Conservation (phyloP, 1,284 basidiomycete species). For the Erythrobasidium hasegawianum region DNA sequence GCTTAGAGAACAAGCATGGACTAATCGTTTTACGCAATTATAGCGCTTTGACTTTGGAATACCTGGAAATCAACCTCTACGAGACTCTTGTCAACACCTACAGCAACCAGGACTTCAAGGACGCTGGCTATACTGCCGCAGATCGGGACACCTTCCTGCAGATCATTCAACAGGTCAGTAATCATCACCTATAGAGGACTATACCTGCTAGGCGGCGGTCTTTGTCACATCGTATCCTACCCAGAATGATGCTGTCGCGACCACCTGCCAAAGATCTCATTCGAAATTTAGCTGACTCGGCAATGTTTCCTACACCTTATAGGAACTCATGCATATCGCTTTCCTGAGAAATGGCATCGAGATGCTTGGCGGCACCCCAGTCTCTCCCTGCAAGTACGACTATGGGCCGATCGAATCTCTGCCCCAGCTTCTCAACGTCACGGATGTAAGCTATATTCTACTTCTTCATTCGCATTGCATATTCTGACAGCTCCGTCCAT, state of each 20-base stretch:
- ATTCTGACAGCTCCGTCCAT: too few relatives aligned
- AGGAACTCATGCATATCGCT: too few relatives aligned
- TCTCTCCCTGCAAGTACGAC: constrained; percentile 24
- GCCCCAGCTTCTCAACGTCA: constrained; percentile 15
- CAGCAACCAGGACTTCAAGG: constrained; percentile 13
- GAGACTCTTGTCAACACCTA: constrained; percentile 20
- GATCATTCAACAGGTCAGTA: constrained; percentile 26
- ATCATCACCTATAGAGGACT: constrained; percentile 5
- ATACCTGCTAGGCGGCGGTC: background rate
- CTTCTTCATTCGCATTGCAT: too few relatives aligned
- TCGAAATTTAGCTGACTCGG: too few relatives aligned
- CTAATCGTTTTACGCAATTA: background rate
- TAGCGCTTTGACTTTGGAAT: constrained; percentile 31
- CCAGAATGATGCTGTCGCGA: too few relatives aligned
- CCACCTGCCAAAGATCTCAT: too few relatives aligned
- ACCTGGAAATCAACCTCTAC: constrained; percentile 31
- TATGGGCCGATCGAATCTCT: constrained; percentile 8
- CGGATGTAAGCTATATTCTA: constrained; percentile 1
- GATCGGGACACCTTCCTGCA: constrained; percentile 19
- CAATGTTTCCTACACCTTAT: too few relatives aligned
- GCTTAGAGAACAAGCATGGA: too few relatives aligned
- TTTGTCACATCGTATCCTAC: too few relatives aligned
- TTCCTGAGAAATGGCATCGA: too few relatives aligned
- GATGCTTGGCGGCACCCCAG: constrained; percentile 17
- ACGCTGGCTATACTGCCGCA: constrained; percentile 13